Percentiles rank a stretch among this genome's conserved stretches.
Evolutionary conservation across 148 eudicot genomes (phyloP).

Genomic region (Cornus suecica): DNA sequence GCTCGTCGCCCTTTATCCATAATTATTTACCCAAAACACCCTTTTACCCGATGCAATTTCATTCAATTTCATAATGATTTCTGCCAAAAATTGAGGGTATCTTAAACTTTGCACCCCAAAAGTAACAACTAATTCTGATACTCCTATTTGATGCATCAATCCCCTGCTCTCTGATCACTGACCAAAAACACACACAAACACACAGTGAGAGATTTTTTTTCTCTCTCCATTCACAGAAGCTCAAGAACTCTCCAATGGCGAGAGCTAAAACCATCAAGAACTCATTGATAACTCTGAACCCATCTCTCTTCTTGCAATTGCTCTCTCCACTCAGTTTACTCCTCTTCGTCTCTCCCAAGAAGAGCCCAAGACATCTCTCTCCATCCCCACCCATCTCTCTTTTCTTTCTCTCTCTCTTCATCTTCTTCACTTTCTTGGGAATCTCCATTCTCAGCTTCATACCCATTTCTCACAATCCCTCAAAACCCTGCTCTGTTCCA

Average conservation of each 20-base stretch:
- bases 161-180: background rate
- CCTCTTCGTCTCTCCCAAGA: slow-evolving; percentile 34
- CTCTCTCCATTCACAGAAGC: background rate
- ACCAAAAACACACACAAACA: too few relatives aligned
- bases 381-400: slow-evolving; percentile 25
- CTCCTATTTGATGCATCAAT: background rate
- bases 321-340: slow-evolving; percentile 37
- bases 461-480: slow-evolving; percentile 20
- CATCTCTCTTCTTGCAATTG: slow-evolving; percentile 32
- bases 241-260: slow-evolving; percentile 18
- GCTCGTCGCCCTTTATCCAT: too few relatives aligned
- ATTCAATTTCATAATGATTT: background rate
- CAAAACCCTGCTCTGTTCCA: slow-evolving; percentile 40
- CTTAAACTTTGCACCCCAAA: slow-evolving; percentile 4
- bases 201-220: too few relatives aligned
- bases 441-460: slow-evolving; percentile 24
- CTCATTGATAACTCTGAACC: slow-evolving; percentile 26
- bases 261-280: slow-evolving; percentile 27
- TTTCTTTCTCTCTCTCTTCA: slow-evolving; percentile 36
- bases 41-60: background rate
- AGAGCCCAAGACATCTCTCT: slow-evolving; percentile 23
- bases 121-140: slow-evolving; percentile 4
- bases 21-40: background rate
- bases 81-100: background rate
- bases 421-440: slow-evolving; percentile 29